Evolutionary conservation across 108 stramenopile genomes (phyloP).

Genomic region (Skeletonema costatum): DNA sequence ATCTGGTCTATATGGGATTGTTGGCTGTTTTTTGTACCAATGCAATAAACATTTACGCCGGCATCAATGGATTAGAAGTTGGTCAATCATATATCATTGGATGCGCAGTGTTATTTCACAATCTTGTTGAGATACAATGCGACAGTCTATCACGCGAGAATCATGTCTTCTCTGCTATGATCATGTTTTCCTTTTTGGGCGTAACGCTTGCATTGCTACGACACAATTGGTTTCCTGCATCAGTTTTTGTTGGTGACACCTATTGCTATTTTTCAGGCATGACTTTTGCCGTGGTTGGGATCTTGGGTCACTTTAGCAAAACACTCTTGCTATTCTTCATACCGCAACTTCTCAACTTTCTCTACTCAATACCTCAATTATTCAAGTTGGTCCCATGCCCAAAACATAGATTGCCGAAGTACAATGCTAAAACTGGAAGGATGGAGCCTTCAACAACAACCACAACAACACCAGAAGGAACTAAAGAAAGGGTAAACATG

Average conservation of each 20-base stretch:
- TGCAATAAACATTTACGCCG: constrained; percentile 99
- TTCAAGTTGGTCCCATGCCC: constrained; percentile 96
- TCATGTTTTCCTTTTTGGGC: constrained; percentile 84
- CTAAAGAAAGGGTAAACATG: constrained; percentile 78
- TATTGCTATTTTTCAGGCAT: constrained; percentile 99
- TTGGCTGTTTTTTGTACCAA: constrained; percentile 99
- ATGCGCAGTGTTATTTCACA: constrained; percentile 82
- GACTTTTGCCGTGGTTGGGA: constrained; percentile 97
- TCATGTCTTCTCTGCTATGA: constrained; percentile 87
- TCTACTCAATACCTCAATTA: constrained; percentile 95
- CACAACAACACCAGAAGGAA: constrained; percentile 3
- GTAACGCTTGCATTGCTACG: constrained; percentile 85
- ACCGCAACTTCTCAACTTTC: constrained; percentile 96
- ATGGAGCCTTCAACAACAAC: constrained; percentile 86
- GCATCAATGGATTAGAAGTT: constrained; percentile 98
- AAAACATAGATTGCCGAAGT: constrained; percentile 92
- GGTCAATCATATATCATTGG: constrained; percentile 95
- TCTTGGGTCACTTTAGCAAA: constrained; percentile 97
- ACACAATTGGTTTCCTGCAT: constrained; percentile 96
- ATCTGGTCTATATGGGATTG: constrained; percentile 95
- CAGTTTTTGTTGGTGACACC: constrained; percentile 98
- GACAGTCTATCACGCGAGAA: constrained; percentile 56
- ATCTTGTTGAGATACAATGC: constrained; percentile 68
- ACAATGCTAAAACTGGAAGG: constrained; percentile 74
- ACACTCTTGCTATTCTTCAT: constrained; percentile 96